These are phyloP conservation scores for Phialophora tarda DNA, from an alignment of 2,329 filamentous ascomycete species.

Conservation along the genomic window DNA sequence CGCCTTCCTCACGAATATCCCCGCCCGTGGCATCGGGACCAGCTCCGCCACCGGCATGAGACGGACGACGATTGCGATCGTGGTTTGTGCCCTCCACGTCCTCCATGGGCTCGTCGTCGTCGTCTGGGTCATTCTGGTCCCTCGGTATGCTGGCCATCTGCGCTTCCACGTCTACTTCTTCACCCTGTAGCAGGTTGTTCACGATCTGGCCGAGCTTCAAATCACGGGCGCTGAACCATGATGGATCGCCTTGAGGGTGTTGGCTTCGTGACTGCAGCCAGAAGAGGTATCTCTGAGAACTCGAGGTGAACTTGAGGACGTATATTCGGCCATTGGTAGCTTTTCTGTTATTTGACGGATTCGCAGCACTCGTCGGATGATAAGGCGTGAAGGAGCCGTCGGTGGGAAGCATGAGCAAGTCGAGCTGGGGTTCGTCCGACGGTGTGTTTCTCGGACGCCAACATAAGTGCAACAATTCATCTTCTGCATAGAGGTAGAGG, in stretches of 20 bases:
- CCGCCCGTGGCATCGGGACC: conserved; percentile 87
- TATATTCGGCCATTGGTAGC: conserved; percentile 85
- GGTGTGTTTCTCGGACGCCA: conserved; percentile 82
- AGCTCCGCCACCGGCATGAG: conserved; percentile 74
- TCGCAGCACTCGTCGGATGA: conserved; percentile 63
- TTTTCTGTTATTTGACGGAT: conserved; percentile 66
- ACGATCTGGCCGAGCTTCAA: conserved; percentile 87
- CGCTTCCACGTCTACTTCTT: conserved; percentile 77
- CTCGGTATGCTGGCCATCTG: conserved; percentile 70
- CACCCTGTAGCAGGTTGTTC: conserved; percentile 81
- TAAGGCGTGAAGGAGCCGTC: conserved; percentile 89
- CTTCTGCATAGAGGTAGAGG: conserved; percentile 89
- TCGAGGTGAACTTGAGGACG: conserved; percentile 90
- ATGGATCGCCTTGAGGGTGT: conserved; percentile 69
- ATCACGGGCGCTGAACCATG: conserved; percentile 84
- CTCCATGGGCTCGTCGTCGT: conserved; percentile 77
- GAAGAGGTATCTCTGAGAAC: conserved; percentile 88
- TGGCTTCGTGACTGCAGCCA: conserved; percentile 95
- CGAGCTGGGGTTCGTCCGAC: conserved; percentile 76
- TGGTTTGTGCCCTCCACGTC: conserved; percentile 70
- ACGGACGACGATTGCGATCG: conserved; percentile 60
- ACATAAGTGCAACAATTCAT: conserved; percentile 96
- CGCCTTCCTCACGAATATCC: conserved; percentile 88
- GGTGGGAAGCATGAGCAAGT: conserved; percentile 90
- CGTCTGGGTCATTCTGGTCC: conserved; percentile 60